These are phyloP conservation scores for Botrytis cinerea DNA, from an alignment of 2,329 filamentous ascomycete genomes.

Conservation along the genomic window DNA sequence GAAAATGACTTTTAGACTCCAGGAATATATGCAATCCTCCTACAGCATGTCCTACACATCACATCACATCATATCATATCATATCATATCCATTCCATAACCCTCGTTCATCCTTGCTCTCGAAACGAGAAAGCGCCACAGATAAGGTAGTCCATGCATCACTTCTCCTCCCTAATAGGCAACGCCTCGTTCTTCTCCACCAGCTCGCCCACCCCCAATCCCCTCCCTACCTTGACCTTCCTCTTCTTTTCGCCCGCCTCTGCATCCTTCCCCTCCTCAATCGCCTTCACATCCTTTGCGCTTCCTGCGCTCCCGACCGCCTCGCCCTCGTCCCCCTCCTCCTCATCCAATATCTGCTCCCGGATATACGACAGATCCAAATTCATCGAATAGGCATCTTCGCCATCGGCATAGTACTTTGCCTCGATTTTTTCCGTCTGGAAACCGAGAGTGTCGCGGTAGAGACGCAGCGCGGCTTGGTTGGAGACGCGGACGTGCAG, in stretches of 20 bases:
- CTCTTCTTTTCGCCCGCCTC: slow-evolving; percentile 65
- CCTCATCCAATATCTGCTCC: slow-evolving; percentile 52
- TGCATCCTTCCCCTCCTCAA: slow-evolving; percentile 63
- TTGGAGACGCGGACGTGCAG: slow-evolving; percentile 96
- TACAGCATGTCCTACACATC: no score
- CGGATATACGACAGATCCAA: slow-evolving; percentile 70
- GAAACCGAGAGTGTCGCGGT: slow-evolving; percentile 90
- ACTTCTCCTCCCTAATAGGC: neutral
- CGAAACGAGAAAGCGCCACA: neutral
- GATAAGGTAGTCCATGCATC: no score
- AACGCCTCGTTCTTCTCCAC: slow-evolving; percentile 66
- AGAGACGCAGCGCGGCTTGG: slow-evolving; percentile 84
- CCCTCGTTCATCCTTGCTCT: neutral
- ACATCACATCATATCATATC: no score
- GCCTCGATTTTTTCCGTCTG: slow-evolving; percentile 80
- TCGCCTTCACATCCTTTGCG: slow-evolving; percentile 49
- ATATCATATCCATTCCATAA: neutral
- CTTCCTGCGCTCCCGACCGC: slow-evolving; percentile 66
- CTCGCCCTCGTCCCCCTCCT: slow-evolving; percentile 60
- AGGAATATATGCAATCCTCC: neutral
- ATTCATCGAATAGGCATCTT: slow-evolving; percentile 93
- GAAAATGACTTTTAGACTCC: slow-evolving; percentile 18
- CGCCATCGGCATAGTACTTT: slow-evolving; percentile 96
- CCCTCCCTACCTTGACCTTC: slow-evolving; percentile 82
- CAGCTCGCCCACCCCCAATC: slow-evolving; percentile 74